These are phyloP conservation scores for Linderniella brevidens DNA, from an alignment of 257 asterid genomes.

Conservation along the genomic window DNA sequence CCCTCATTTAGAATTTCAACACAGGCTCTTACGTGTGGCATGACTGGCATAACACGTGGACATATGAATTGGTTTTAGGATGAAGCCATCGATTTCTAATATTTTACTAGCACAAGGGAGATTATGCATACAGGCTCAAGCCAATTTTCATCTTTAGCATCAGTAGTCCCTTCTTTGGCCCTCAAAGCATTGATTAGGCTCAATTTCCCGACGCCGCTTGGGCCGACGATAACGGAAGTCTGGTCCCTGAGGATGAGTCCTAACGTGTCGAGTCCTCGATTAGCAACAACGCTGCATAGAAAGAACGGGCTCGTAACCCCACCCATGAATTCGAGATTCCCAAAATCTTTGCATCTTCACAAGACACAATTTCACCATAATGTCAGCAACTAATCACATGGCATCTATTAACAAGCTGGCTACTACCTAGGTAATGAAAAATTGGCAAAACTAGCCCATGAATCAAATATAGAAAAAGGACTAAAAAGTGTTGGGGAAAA, in stretches of 20 bases:
- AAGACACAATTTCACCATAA: background rate
- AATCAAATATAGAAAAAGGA: too few relatives aligned
- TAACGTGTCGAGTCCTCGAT: conserved; percentile 61
- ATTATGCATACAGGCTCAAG: conserved; percentile 41
- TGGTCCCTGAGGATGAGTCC: conserved; percentile 61
- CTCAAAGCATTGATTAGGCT: conserved; percentile 84
- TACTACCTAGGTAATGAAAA: too few relatives aligned
- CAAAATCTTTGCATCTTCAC: conserved; percentile 45
- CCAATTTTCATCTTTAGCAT: conserved; percentile 32
- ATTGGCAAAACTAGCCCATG: too few relatives aligned
- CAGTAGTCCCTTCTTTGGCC: conserved; percentile 23
- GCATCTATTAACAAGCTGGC: background rate
- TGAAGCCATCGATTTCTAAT: too few relatives aligned
- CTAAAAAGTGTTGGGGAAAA: too few relatives aligned
- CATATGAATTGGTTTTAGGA: too few relatives aligned
- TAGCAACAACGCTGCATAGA: conserved; percentile 62
- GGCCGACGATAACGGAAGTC: conserved; percentile 83
- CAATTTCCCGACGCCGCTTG: conserved; percentile 97
- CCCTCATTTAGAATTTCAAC: too few relatives aligned
- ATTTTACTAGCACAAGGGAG: background rate
- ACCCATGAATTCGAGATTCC: conserved; percentile 60
- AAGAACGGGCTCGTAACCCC: conserved; percentile 85
- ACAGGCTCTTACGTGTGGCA: too few relatives aligned
- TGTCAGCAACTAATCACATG: background rate
- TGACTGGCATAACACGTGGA: too few relatives aligned